Evolutionary conservation across 352 stramenopile species (phyloP), one percentile per base, ranked within the genome.

Genomic region (Phytopythium delawarense): DNA sequence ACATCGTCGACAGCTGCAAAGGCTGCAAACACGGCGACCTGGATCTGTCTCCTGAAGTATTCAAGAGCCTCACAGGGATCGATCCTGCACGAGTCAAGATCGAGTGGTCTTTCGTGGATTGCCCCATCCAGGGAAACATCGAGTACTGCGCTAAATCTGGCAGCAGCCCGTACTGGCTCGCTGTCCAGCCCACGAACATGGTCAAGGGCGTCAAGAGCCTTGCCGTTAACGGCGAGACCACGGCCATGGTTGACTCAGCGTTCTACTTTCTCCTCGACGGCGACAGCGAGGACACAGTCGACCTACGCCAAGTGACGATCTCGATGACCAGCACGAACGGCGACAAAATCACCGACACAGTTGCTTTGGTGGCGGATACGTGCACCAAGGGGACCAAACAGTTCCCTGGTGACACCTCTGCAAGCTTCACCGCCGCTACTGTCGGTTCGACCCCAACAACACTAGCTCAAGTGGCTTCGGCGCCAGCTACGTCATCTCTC

Each of bases 1-100:
- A 89, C 63, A 84, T 91, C 54, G 69, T 88, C n/a, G 82, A 91
- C 62, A 74, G 84, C 54, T 91, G 82, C 64, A 76, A 78, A 8
- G 75, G 70, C 20, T 89, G 79, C 49, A 46, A 30, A 2, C 61
- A 63, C 30, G 81, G 79, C 23, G 79, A 88, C 59, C 59, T 89
- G 25, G 79, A 88, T 62, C 61, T 91, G 57, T 81, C 78, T 0
- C 67, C 78, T 1, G 61, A 70, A 15, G 79, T 92, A 28, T 92
- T 86, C 57, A 57, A 71, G 39, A 69, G 66, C 15, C 72, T 92
- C 67, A 92, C 81, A 23, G 81, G 81, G 2, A 63, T 42, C 59
- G 70, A 54, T 55, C 76, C 70, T 62, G 59, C 67, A 25, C 77
- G 72, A 15, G 54, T 84, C 49, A 74, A 67, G 52, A 84, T 91